Conservation (phyloP, 306 rosid species). For the Aeschynomene evenia region DNA sequence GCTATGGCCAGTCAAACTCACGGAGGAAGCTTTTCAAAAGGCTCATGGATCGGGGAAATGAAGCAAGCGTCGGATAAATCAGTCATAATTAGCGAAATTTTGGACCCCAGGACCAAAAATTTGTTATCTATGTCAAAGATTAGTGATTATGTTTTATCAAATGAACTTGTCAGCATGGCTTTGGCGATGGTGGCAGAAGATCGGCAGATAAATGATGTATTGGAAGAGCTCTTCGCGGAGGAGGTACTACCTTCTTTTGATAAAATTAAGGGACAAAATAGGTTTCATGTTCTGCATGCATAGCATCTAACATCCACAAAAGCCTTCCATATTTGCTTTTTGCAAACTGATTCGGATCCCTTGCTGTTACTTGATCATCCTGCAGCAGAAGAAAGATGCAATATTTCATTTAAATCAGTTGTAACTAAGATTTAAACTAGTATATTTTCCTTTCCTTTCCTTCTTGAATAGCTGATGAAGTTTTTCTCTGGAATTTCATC, state of each 20-base stretch:
- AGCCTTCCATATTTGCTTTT: neutral
- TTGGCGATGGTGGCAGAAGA: constrained; percentile 94
- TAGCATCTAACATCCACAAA: neutral
- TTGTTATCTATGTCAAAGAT: constrained; percentile 83
- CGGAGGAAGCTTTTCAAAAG: constrained; percentile 75
- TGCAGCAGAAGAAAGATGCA: neutral
- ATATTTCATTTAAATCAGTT: neutral
- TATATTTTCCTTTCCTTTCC: neutral
- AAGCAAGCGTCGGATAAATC: constrained; percentile 86
- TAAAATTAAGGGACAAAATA: neutral
- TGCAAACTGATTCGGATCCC: constrained; percentile 14
- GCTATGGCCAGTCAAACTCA: constrained; percentile 46
- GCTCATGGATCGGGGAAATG: constrained; percentile 96
- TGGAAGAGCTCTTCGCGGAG: constrained; percentile 92
- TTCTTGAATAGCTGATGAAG: constrained; percentile 3
- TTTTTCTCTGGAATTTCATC: constrained; percentile 14
- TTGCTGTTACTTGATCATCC: neutral
- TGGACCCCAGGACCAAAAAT: constrained; percentile 93
- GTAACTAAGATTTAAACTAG: neutral
- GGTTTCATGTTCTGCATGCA: constrained; percentile 24
- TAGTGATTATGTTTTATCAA: constrained; percentile 88
- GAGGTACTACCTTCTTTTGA: constrained; percentile 52
- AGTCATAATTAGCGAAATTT: constrained; percentile 85
- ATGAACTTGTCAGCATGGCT: constrained; percentile 97
- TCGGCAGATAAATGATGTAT: constrained; percentile 80